Percentiles rank a stretch among this genome's conserved stretches.
phyloP scores from a whole-genome alignment of 352 stramenopile genomes.

The Phytophthora foliorum region DNA sequence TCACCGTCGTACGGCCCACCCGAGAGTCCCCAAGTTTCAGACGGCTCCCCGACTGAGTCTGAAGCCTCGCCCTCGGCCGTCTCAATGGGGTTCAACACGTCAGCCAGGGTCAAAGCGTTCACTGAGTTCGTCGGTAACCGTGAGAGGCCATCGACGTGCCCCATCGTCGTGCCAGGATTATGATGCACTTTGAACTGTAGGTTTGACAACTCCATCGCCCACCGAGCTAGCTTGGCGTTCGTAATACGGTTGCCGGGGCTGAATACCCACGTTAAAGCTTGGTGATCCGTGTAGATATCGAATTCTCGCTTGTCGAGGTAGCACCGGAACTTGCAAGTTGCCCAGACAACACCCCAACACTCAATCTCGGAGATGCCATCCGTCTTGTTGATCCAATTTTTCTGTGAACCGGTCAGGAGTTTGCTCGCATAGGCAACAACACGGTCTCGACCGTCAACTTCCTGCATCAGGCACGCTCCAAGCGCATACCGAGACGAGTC shows the following conservation, averaged over 20 bases:
- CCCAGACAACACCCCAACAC: conserved; percentile 8
- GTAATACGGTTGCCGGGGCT: not conserved
- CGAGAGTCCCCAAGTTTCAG: no score
- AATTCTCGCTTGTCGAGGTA: conserved; percentile 12
- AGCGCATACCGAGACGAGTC: conserved; percentile 1
- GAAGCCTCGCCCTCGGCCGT: no score
- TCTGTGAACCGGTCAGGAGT: conserved; percentile 7
- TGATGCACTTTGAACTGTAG: conserved; percentile 2
- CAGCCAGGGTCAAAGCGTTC: not conserved
- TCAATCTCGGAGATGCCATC: conserved; percentile 3
- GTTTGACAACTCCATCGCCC: conserved; percentile 8
- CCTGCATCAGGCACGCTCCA: conserved; percentile 9
- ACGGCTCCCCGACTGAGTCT: no score
- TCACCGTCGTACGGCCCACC: no score
- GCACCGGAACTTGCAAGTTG: conserved; percentile 7
- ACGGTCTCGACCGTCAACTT: conserved; percentile 1
- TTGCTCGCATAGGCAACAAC: conserved; percentile 13
- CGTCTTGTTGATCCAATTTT: conserved; percentile 8
- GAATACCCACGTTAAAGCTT: conserved; percentile 9
- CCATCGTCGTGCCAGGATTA: conserved; percentile 6
- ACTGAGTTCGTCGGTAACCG: not conserved
- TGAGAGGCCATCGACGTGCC: conserved; percentile 9
- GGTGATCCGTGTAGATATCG: conserved; percentile 15
- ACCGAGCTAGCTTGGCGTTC: conserved; percentile 5
- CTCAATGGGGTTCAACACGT: not conserved